Base-by-base conservation (phyloP, 805 yeast species). In the Spathaspora gorwiae region DNA sequence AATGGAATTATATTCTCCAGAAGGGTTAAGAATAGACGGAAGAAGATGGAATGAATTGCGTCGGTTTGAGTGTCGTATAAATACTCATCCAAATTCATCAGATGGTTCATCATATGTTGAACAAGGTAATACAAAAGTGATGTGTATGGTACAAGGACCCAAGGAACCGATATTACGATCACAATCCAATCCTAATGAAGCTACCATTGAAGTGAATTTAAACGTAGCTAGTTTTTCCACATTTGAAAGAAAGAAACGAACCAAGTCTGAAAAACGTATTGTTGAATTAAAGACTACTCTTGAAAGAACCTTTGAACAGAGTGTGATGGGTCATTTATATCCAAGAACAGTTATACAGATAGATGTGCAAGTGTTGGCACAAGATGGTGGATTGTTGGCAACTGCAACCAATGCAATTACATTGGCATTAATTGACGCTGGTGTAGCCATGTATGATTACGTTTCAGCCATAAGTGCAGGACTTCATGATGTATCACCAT, bases 21-120 rank as follows among this genome's bases (percentile, higher is more conserved):
- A 94, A 65, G 99, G 99, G 5, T 75, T 94, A 39, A 75, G 99
- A 52, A 71, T 84, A 11, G 98, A 94, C 62, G 99, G 99, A 1
- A 80, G 99, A 55, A 76, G 99, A 50, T 90, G 94, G 90, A 89
- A 92, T 57, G 99, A 94, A 63, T 74, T 90, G 37, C 81, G 98
- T 41, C 76, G 83, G 29, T 87, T 94, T 57, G 80, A 79, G 34
- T 87, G 96, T 59, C 78, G 81, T 14, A 81, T 88, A 44, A 89
- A 89, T 57, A 90, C 98, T 1, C 97, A 90, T 57, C 89, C 96
- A 6, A 80, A 76, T 54, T 78, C 90, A 0, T 77, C 94, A 2
- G 97, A 92, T 65, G 99, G 98, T 6, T 90, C 97, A 1, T 82
- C 97, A 2, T 85, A 84, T 54, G 81, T 94, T 15, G 94, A 90